Evolutionary conservation across 805 yeast genomes (phyloP), one percentile per base, ranked within the genome.

Genomic region (Candida mattraensis): DNA sequence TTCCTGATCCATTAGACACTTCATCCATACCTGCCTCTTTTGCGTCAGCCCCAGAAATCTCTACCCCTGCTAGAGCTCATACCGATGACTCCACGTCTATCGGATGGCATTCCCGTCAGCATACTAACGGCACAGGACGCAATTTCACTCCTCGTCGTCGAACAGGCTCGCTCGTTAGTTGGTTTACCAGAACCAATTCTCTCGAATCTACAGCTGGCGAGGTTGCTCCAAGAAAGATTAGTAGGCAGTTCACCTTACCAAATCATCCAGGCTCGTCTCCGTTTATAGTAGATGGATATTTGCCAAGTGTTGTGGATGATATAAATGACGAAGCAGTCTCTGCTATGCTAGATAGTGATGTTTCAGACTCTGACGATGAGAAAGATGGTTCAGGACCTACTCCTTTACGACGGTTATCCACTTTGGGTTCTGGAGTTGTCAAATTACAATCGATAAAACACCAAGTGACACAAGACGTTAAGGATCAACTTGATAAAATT

Each of bases 251-350:
- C 20, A 39, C 49, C 1, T 37, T 39, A 12, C 40, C 37, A 10
- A 27, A 37, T 9, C 34, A 40, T 4, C 33, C 37, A 2, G 38
- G 40, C 7, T 18, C 48, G 7, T 23, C 42, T 18, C 39, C 50
- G 5, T 48, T 45, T 27, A 32, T 20, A 13, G 37, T 44, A 14
- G 31, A 44, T 21, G 48, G 37, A 7, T 23, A 32, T 8, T 20
- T 45, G 5, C 51, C 51, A 5, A 41, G 47, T 23, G 31, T 30
- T 10, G 21, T 32, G 7, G 30, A 30, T 17, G 36, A 22, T 10
- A 31, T 29, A 10, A 39, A 49, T 28, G 50, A 44, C 8, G 54
- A 50, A 8, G 24, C 41, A 5, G 33, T 50, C 3, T 50, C 55
- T 3, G 24, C 39, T 17, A 21, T 48, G n/a, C 27, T 45, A 21